Conservation (phyloP, 192 early-diverging fungal genomes). For the Umbelopsis ramanniana region DNA sequence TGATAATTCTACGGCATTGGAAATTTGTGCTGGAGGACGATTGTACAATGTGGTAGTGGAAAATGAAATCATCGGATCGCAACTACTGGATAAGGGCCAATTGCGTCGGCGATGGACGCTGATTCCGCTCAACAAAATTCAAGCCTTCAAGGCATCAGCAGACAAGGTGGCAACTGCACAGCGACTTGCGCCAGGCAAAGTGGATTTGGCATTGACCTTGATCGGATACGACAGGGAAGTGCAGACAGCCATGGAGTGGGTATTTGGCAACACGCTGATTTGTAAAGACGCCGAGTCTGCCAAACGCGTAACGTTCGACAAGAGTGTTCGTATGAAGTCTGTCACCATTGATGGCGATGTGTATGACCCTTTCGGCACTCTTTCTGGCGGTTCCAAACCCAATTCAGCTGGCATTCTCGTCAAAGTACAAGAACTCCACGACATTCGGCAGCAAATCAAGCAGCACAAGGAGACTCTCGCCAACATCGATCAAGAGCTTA, state of each 20-base stretch:
- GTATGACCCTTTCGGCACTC: conserved; percentile 93
- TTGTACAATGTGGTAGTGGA: conserved; percentile 97
- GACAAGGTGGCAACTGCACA: conserved; percentile 72
- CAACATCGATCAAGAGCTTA: conserved; percentile 57
- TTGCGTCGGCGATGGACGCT: conserved; percentile 84
- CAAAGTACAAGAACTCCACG: conserved; percentile 75
- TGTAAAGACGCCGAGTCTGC: conserved; percentile 85
- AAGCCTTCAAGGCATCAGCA: conserved; percentile 54
- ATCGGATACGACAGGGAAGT: conserved; percentile 83
- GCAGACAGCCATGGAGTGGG: conserved; percentile 84
- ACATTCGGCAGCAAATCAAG: conserved; percentile 57
- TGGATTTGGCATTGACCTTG: conserved; percentile 85
- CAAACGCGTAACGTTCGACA: conserved; percentile 88
- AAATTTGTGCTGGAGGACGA: conserved; percentile 92
- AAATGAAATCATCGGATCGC: conserved; percentile 79
- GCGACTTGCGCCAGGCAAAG: conserved; percentile 83
- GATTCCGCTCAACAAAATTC: conserved; percentile 97
- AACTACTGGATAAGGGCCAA: conserved; percentile 79
- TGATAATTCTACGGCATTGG: conserved; percentile 79
- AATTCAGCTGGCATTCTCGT: conserved; percentile 72
- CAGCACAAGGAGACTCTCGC: conserved; percentile 54
- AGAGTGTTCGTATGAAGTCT: conserved; percentile 80
- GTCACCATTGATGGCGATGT: conserved; percentile 97
- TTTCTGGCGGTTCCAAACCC: conserved; percentile 90
- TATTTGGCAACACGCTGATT: conserved; percentile 93